Conservation (phyloP, 108 stramenopile species). For the Licmophora abbreviata region DNA sequence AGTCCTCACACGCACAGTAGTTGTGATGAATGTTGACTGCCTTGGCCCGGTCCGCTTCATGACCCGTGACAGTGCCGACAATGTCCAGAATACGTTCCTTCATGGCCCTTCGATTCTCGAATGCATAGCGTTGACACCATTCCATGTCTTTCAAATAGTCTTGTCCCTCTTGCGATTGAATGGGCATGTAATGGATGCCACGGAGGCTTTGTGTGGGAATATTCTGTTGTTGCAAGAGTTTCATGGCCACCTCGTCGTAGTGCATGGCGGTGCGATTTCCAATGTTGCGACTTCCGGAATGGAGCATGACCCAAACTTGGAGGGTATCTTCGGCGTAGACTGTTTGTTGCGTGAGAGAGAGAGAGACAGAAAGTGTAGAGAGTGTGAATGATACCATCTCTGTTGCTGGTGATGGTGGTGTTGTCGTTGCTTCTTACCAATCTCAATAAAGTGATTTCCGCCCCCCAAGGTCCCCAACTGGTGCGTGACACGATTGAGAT, state of each 20-base stretch:
- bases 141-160: slow-evolving; percentile 19
- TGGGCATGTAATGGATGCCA: slow-evolving; percentile 19
- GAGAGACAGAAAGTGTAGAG: too few species aligned
- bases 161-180: slow-evolving; percentile 14
- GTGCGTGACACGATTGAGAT: slow-evolving; percentile 3
- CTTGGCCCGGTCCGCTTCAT: slow-evolving; percentile 1
- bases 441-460: slow-evolving; percentile 22
- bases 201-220: not conserved
- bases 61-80: slow-evolving; percentile 8
- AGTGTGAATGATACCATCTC: too few species aligned
- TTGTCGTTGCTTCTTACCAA: too few species aligned
- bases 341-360: too few species aligned
- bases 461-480: slow-evolving; percentile 20
- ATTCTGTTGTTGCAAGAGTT: not conserved
- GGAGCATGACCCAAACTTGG: slow-evolving; percentile 18
- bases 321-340: slow-evolving; percentile 4
- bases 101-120: slow-evolving; percentile 14
- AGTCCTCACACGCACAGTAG: slow-evolving; percentile 15
- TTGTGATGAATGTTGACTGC: slow-evolving; percentile 21
- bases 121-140: slow-evolving; percentile 21
- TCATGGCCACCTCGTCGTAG: slow-evolving; percentile 16
- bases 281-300: slow-evolving; percentile 17
- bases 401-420: too few species aligned
- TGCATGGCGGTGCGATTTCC: slow-evolving; percentile 14
- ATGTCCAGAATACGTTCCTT: slow-evolving; percentile 6